phyloP scores from a whole-genome alignment of 345 rosid species.

The Excoecaria cochinchinensis region DNA sequence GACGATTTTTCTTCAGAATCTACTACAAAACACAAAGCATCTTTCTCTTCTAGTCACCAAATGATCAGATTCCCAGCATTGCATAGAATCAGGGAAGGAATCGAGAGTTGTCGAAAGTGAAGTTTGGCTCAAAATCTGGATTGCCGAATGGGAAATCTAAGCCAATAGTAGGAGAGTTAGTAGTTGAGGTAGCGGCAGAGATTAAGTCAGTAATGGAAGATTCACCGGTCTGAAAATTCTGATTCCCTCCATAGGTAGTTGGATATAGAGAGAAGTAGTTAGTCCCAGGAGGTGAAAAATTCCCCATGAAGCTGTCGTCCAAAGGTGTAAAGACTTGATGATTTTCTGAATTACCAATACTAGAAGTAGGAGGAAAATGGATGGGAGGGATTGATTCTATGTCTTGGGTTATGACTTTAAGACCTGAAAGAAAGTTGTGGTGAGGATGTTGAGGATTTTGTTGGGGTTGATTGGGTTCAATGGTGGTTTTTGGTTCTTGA shows the following conservation, averaged over 20 bases:
- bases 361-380: slow-evolving; percentile 22
- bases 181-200: slow-evolving; percentile 28
- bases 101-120: slow-evolving; percentile 34
- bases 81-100: slow-evolving; percentile 19
- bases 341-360: not conserved
- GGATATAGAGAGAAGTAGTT: slow-evolving; percentile 28
- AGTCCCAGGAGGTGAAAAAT: slow-evolving; percentile 15
- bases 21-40: no score
- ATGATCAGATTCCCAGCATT: not conserved
- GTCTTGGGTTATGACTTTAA: slow-evolving; percentile 13
- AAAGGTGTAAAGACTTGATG: not conserved
- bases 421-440: slow-evolving; percentile 12
- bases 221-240: slow-evolving; percentile 24
- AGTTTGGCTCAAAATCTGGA: slow-evolving; percentile 41
- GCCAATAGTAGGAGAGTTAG: slow-evolving; percentile 43
- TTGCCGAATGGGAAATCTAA: slow-evolving; percentile 42
- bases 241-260: slow-evolving; percentile 16
- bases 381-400: slow-evolving; percentile 6
- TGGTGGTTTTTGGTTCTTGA: slow-evolving; percentile 8
- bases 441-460: not conserved
- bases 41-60: no score
- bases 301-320: slow-evolving; percentile 1
- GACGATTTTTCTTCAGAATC: no score
- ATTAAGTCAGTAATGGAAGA: no score
- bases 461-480: not conserved